Base-by-base conservation (phyloP, 176 grass and related monocot species). In the Hyparrhenia diplandra region DNA sequence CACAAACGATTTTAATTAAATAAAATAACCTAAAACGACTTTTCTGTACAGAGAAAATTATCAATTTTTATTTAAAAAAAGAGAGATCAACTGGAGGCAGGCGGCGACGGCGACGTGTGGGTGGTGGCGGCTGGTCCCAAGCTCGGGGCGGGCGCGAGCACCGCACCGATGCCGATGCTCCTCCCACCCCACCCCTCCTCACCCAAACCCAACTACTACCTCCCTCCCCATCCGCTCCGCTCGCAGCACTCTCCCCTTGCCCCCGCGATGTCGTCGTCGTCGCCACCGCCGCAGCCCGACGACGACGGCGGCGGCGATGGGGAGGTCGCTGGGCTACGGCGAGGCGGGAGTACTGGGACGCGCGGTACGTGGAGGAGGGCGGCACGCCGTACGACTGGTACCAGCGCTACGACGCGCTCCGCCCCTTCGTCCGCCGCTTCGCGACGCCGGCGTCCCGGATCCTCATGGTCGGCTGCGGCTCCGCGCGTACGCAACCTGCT, bases 391-490 rank as follows among this genome's bases (percentile, higher is more conserved):
- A 92, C 88, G 94, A 97, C 76, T 97, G 94, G 94, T 97, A 97
- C 85, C 94, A 97, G 89, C 89, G 94, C 54, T 97, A 97, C 85
- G 78, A 90, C 60, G 94, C 91, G 39, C 94, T 97, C 64, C 89
- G 94, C 72, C 80, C 89, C 73, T 97, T 97, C 85, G 82, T 97
- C 68, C 92, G 94, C 87, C 79, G 88, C 79, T 92, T 88, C 89
- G 89, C 81, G 40, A 89, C 82, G 28, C 74, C 80, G 37, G 82
- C 84, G 36, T 86, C 89, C 32, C 76, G 91, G 71, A 52, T 94
- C 75, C 91, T 97, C 85, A 92, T 97, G 94, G 84, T 88, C 62
- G 94, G 94, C 73, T 97, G 94, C 79, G 94, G 94, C 73, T 94
- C 88, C 80, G 89, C 94, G 2, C 78, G 94, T 97, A 87, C 69